phyloP scores from a whole-genome alignment of 768 basidiomycete species.

The Boletus speciosus region DNA sequence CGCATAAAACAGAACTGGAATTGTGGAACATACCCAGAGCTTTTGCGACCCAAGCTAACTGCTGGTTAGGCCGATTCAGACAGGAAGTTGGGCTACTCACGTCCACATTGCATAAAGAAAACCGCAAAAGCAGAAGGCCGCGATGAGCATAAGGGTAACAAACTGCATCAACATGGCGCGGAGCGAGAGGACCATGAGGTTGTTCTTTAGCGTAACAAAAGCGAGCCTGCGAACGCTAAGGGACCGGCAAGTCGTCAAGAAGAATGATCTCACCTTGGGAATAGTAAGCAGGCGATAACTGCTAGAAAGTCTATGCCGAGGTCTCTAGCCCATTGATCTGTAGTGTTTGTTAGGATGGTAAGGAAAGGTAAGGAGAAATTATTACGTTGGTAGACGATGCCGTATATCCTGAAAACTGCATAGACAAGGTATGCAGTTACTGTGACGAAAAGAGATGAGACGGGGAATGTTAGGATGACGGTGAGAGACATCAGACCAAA shows the following conservation, averaged over 20 bases:
- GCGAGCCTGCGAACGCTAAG: conserved; percentile 57
- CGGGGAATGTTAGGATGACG: not conserved
- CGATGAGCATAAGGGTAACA: conserved; percentile 74
- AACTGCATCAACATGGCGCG: conserved; percentile 96
- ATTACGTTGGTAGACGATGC: conserved; percentile 59
- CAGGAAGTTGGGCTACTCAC: conserved; percentile 43
- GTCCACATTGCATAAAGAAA: conserved; percentile 94
- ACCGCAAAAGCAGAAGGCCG: conserved; percentile 87
- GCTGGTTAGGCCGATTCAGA: conserved; percentile 7
- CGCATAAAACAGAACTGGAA: not conserved
- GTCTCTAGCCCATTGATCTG: conserved; percentile 63
- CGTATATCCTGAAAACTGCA: conserved; percentile 72
- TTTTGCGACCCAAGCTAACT: conserved; percentile 57
- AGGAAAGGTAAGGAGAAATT: not conserved
- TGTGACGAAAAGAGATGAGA: conserved; percentile 25
- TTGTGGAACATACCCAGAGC: conserved; percentile 44
- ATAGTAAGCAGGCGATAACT: conserved; percentile 85
- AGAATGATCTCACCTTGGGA: conserved; percentile 61
- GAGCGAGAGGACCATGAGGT: conserved; percentile 74
- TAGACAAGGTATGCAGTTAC: conserved; percentile 81
- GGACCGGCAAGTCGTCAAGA: not conserved
- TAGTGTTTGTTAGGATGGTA: not conserved
- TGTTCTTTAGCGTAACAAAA: conserved; percentile 84
- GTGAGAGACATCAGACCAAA: conserved; percentile 53
- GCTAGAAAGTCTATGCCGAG: conserved; percentile 83